A percentile compares a stretch with the other conserved stretches of the same genome.
Conservation (phyloP, 2,329 filamentous ascomycete genomes). For the Dothistroma septosporum region DNA sequence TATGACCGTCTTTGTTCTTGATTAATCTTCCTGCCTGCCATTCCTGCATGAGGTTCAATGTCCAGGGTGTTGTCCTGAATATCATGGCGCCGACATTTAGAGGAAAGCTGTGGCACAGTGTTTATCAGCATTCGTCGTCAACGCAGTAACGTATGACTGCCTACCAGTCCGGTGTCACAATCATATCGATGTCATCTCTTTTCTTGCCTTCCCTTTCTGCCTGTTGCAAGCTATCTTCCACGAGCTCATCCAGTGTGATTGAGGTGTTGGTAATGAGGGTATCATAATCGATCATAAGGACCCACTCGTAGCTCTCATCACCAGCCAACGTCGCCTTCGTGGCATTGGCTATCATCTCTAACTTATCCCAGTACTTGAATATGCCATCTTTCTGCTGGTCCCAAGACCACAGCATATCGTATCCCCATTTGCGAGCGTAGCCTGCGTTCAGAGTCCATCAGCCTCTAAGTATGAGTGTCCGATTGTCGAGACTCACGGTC, state of each 20-base stretch:
- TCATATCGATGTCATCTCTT: slow-evolving; percentile 34
- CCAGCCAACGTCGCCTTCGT: slow-evolving; percentile 33
- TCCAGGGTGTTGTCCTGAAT: slow-evolving; percentile 33
- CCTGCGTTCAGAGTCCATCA: background rate
- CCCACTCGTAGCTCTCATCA: slow-evolving; percentile 37
- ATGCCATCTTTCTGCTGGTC: slow-evolving; percentile 33
- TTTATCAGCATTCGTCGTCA: background rate
- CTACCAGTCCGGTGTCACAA: slow-evolving; percentile 38
- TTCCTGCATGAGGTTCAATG: slow-evolving; percentile 35
- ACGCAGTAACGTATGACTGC: background rate
- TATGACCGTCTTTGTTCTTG: slow-evolving; percentile 19
- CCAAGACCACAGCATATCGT: slow-evolving; percentile 39
- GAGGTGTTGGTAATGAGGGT: slow-evolving; percentile 40
- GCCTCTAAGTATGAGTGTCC: background rate
- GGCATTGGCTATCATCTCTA: slow-evolving; percentile 14
- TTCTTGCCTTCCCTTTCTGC: slow-evolving; percentile 25
- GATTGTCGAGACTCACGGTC: background rate
- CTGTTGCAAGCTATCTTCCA: slow-evolving; percentile 32
- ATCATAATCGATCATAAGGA: slow-evolving; percentile 44
- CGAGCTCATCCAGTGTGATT: slow-evolving; percentile 36
- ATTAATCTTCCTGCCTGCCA: slow-evolving; percentile 19
- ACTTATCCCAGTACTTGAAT: slow-evolving; percentile 35
- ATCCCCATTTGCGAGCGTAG: slow-evolving; percentile 39
- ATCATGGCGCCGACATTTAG: slow-evolving; percentile 40
- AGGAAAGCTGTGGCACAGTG: slow-evolving; percentile 2